phyloP scores from a whole-genome alignment of 2,329 filamentous ascomycete genomes.

The Coniochaeta ligniaria region DNA sequence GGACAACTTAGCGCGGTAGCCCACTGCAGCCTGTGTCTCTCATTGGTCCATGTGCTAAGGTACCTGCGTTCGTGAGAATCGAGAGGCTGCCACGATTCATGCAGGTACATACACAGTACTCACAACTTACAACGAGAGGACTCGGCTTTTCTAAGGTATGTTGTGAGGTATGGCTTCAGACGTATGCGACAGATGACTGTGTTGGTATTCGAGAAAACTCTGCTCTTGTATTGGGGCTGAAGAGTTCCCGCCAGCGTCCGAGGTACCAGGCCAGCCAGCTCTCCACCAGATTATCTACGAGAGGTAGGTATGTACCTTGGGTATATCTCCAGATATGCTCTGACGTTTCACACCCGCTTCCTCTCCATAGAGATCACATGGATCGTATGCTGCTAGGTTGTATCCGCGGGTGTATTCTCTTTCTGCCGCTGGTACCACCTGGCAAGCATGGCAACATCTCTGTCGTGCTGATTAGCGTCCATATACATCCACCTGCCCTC shows the following conservation, averaged over 20 bases:
- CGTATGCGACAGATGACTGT: too few relatives aligned
- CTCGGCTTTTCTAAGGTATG: too few relatives aligned
- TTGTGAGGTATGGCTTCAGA: too few relatives aligned
- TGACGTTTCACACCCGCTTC: neutral
- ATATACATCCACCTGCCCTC: slow-evolving; percentile 41
- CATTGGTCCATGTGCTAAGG: neutral
- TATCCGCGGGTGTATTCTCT: neutral
- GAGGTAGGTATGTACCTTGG: neutral
- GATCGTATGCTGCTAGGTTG: neutral
- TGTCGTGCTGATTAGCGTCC: slow-evolving; percentile 28
- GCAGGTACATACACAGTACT: too few relatives aligned
- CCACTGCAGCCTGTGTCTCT: neutral
- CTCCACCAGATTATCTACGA: neutral
- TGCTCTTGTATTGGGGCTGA: too few relatives aligned
- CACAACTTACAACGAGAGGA: too few relatives aligned
- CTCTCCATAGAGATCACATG: neutral
- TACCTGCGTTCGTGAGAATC: neutral
- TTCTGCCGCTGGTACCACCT: slow-evolving; percentile 12
- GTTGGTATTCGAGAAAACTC: too few relatives aligned
- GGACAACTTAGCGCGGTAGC: neutral
- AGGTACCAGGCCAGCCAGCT: neutral
- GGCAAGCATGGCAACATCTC: slow-evolving; percentile 24
- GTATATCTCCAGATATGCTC: neutral
- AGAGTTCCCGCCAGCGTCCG: neutral
- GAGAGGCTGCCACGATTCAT: too few relatives aligned